Conservation (phyloP, 441 rosid species). For the Gossypium gossypioides region DNA sequence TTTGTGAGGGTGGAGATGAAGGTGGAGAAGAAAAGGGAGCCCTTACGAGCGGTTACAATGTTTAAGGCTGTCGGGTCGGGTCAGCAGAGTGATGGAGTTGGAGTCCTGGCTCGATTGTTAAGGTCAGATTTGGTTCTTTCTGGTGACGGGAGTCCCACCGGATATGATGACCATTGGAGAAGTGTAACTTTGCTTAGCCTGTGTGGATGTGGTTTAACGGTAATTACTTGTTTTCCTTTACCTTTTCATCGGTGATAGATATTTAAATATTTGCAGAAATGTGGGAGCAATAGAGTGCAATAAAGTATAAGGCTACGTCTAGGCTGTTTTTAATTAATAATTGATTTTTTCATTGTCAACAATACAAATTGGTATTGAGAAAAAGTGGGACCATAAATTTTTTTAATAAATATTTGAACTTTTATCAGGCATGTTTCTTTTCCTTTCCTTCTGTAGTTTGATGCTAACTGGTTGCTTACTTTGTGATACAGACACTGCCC, state of each 20-base stretch:
- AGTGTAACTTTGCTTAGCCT: slow-evolving; percentile 61
- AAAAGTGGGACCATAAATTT: not conserved
- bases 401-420: not conserved
- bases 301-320: not conserved
- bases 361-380: not conserved
- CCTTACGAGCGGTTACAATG: slow-evolving; percentile 58
- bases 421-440: not conserved
- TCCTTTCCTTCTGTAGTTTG: not conserved
- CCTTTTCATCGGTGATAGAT: too few relatives aligned
- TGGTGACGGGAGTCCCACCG: slow-evolving; percentile 23
- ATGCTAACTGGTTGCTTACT: not conserved
- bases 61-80: slow-evolving; percentile 64
- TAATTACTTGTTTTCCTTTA: slow-evolving; percentile 11
- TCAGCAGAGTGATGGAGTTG: slow-evolving; percentile 74
- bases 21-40: slow-evolving; percentile 69
- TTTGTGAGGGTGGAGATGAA: slow-evolving; percentile 54
- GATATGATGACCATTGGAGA: slow-evolving; percentile 69
- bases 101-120: slow-evolving; percentile 57
- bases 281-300: not conserved
- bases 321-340: not conserved
- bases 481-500: slow-evolving; percentile 54
- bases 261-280: not conserved
- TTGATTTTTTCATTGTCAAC: not conserved
- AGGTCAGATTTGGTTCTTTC: slow-evolving; percentile 42
- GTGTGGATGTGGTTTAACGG: slow-evolving; percentile 61